Conservation (phyloP, 2,329 filamentous ascomycete species). For the Fusarium mexicanum region DNA sequence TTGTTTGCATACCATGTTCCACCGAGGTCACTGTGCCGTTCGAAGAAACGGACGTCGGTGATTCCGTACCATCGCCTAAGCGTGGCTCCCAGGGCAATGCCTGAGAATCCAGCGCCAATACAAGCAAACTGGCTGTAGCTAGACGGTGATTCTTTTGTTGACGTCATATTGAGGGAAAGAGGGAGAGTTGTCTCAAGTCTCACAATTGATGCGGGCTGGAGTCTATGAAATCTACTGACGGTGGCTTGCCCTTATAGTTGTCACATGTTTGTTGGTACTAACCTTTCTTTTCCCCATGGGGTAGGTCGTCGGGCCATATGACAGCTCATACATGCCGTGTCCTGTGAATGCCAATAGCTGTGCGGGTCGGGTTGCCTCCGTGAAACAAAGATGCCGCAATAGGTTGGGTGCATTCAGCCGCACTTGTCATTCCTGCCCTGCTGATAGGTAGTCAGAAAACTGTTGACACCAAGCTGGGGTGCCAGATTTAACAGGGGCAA, state of each 20-base stretch:
- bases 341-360: background rate
- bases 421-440: background rate
- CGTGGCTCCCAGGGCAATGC: background rate
- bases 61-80: background rate
- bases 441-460: background rate
- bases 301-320: background rate
- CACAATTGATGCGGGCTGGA: background rate
- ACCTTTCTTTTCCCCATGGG: background rate
- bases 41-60: background rate
- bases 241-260: background rate
- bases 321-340: background rate
- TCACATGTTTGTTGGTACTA: background rate
- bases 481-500: accelerated
- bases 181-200: background rate
- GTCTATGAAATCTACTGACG: background rate
- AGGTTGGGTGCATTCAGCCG: background rate
- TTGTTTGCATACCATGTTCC: background rate
- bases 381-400: background rate
- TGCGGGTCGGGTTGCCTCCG: background rate
- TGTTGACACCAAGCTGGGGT: background rate
- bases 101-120: background rate
- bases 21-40: background rate
- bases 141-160: background rate
- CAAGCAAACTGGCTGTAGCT: background rate
- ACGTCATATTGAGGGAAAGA: background rate